Evolutionary conservation across 2,329 filamentous ascomycete species (phyloP).

Genomic region (Lomentospora prolificans): DNA sequence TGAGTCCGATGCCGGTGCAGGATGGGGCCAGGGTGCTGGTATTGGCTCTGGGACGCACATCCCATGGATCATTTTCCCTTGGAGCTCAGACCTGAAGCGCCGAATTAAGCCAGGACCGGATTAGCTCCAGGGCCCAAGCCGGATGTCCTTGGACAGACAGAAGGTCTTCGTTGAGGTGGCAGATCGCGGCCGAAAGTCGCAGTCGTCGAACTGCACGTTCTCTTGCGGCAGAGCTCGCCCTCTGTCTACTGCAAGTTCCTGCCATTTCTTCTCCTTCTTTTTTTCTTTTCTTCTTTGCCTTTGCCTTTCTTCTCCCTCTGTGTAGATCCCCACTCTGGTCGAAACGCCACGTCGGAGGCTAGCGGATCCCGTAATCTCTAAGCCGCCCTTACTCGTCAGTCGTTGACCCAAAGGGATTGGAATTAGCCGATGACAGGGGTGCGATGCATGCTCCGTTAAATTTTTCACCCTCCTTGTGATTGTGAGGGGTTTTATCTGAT

Average conservation of each 20-base stretch:
- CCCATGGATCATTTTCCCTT: not conserved
- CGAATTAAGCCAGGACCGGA: not conserved
- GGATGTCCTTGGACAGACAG: not conserved
- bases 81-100: not conserved
- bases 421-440: slow-evolving; percentile 8
- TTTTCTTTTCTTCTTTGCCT: not conserved
- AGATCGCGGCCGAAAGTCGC: not conserved
- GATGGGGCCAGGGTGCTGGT: not conserved
- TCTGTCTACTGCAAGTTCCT: not conserved
- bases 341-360: not conserved
- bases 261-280: not conserved
- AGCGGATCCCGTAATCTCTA: not conserved
- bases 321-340: not conserved
- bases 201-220: not conserved
- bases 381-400: not conserved
- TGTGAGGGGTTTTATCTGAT: slow-evolving; percentile 38
- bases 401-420: not conserved
- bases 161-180: not conserved
- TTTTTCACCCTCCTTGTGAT: too few species aligned
- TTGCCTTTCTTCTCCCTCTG: not conserved
- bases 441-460: too few species aligned
- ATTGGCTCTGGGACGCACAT: not conserved
- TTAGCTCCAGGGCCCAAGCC: not conserved
- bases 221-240: not conserved
- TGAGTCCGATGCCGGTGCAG: slow-evolving; percentile 7